Percentiles rank a stretch among this genome's conserved stretches.
Conservation (phyloP, 495 filamentous ascomycete species). For the Penicillium salamii region DNA sequence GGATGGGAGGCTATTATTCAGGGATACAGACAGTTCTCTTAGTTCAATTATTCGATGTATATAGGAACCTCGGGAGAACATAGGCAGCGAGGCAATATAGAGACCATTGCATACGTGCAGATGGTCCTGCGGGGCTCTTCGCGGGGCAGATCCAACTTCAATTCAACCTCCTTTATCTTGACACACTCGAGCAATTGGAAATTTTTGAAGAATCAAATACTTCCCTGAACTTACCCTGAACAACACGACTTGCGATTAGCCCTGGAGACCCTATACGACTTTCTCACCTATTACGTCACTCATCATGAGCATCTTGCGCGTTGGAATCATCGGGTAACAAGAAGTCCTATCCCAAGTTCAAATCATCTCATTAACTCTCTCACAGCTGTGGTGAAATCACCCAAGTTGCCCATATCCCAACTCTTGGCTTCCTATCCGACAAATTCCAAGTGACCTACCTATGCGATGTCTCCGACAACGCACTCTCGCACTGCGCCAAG, state of each 20-base stretch:
- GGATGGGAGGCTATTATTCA: slow-evolving; percentile 59
- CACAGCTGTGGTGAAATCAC: slow-evolving; percentile 27
- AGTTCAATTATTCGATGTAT: neutral
- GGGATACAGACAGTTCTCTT: slow-evolving; percentile 28
- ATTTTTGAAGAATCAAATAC: no score
- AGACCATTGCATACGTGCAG: neutral
- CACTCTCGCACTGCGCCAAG: slow-evolving; percentile 20
- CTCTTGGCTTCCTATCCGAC: slow-evolving; percentile 28
- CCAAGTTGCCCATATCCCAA: slow-evolving; percentile 44
- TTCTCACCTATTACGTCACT: neutral
- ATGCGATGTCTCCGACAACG: slow-evolving; percentile 35
- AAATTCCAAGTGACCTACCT: slow-evolving; percentile 30
- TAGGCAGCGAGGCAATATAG: neutral
- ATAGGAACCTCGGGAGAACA: no score
- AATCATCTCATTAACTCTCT: neutral
- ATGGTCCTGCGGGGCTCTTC: neutral
- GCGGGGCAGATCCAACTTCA: neutral
- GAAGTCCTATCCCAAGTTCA: no score
- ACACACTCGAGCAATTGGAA: neutral
- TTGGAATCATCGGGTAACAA: slow-evolving; percentile 6
- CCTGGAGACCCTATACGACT: no score
- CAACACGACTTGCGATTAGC: no score
- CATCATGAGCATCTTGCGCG: neutral
- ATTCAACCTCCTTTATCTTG: neutral
- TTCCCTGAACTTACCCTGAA: no score